Evolutionary conservation across 129 eudicot genomes (phyloP).

Genomic region (Smallanthus sonchifolius): DNA sequence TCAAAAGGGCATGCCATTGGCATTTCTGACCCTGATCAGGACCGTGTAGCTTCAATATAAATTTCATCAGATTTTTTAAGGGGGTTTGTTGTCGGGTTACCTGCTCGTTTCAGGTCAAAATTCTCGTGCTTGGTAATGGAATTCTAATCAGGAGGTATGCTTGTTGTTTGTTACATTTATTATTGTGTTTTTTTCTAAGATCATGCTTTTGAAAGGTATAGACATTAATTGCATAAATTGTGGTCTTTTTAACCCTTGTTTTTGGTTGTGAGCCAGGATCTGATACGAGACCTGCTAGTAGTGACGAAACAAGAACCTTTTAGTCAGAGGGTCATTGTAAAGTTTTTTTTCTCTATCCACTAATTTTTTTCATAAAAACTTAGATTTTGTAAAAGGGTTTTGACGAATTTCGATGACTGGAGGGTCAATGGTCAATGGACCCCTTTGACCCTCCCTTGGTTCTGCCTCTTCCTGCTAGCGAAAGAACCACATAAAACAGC

Average conservation of each 20-base stretch:
- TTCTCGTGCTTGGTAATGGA: neutral
- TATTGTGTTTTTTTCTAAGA: neutral
- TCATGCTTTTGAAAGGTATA: neutral
- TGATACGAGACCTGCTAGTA: slow-evolving; percentile 28
- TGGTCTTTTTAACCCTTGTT: neutral
- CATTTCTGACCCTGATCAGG: slow-evolving; percentile 1
- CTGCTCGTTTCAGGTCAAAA: neutral
- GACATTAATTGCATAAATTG: neutral
- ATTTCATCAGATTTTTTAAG: slow-evolving; percentile 12
- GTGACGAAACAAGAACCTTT: too few species aligned
- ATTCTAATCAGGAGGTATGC: slow-evolving; percentile 4
- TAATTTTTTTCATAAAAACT: too few species aligned
- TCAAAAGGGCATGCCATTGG: slow-evolving; percentile 43
- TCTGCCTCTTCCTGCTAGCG: slow-evolving; percentile 29
- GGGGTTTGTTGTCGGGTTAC: neutral
- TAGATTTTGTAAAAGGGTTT: too few species aligned
- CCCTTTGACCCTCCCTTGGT: too few species aligned
- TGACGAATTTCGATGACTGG: too few species aligned
- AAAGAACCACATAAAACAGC: slow-evolving; percentile 67
- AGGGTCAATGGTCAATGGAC: too few species aligned
- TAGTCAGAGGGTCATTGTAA: too few species aligned
- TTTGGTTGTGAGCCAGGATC: neutral
- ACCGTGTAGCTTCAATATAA: neutral
- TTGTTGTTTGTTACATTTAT: neutral
- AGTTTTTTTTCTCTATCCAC: too few species aligned